Conservation (phyloP, 2,329 filamentous ascomycete genomes). For the Ophiosphaerella herpotricha region DNA sequence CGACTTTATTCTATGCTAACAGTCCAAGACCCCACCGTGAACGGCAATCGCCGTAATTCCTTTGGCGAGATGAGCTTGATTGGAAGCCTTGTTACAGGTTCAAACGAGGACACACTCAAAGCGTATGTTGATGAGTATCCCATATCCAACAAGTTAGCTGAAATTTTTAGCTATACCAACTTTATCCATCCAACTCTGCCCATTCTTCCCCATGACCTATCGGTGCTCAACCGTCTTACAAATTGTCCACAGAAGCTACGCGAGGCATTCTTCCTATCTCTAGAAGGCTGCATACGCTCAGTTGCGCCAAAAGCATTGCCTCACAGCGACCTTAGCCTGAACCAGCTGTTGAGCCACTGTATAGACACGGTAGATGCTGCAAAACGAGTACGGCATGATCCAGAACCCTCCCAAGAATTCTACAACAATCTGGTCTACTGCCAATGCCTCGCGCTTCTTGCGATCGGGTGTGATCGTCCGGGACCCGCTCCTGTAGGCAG, state of each 20-base stretch:
- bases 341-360: conserved; percentile 36
- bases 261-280: conserved; percentile 41
- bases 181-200: conserved; percentile 43
- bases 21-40: conserved; percentile 34
- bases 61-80: conserved; percentile 43
- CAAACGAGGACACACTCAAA: conserved; percentile 42
- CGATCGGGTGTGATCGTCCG: conserved; percentile 40
- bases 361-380: conserved; percentile 36
- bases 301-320: conserved; percentile 35
- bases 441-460: conserved; percentile 37
- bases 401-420: conserved; percentile 33
- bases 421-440: conserved; percentile 43
- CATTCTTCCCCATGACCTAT: conserved; percentile 39
- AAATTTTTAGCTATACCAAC: conserved; percentile 39
- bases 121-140: conserved; percentile 26
- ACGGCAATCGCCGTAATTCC: conserved; percentile 41
- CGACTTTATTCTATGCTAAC: conserved; percentile 30
- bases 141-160: conserved; percentile 7
- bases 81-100: conserved; percentile 40
- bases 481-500: conserved; percentile 32
- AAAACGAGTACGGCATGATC: conserved; percentile 32
- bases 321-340: conserved; percentile 27
- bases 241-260: conserved; percentile 41
- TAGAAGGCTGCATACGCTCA: conserved; percentile 42
- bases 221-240: conserved; percentile 39